A percentile compares a stretch with the other conserved stretches of the same genome.
Conservation (phyloP, 73 alveolate genomes). For the Paramecium sexaurelia region DNA sequence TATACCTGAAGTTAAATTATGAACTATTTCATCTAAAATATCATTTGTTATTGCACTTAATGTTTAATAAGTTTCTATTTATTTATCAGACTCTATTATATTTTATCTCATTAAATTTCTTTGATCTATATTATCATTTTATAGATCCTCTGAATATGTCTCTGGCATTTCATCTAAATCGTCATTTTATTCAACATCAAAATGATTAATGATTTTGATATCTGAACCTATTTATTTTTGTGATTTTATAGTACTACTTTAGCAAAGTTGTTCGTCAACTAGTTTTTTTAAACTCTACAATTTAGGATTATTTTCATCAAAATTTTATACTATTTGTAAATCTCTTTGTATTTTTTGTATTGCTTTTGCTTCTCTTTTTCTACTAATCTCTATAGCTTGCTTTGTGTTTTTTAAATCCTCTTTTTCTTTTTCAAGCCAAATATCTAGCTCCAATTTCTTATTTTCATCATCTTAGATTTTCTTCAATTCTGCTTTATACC, state of each 20-base stretch:
- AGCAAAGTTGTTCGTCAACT: constrained; percentile 29
- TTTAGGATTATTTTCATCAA: constrained; percentile 47
- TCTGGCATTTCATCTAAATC: constrained; percentile 43
- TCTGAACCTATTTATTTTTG: neutral
- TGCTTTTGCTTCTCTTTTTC: constrained; percentile 54
- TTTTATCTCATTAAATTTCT: neutral
- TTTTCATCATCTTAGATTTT: neutral
- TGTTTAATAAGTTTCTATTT: constrained; percentile 31
- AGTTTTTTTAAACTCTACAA: neutral
- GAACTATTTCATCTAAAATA: constrained; percentile 7
- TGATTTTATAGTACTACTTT: neutral
- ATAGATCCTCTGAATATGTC: neutral
- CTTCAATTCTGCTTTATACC: constrained; percentile 47
- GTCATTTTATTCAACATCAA: neutral
- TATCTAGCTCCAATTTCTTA: neutral
- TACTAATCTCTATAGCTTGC: constrained; percentile 33
- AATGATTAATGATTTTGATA: neutral
- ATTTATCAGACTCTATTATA: constrained; percentile 31
- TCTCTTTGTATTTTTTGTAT: constrained; percentile 20
- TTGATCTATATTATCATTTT: neutral
- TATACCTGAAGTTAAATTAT: neutral
- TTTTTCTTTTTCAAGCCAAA: constrained; percentile 21
- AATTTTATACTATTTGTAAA: neutral
- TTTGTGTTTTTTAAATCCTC: constrained; percentile 29
- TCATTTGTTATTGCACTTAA: constrained; percentile 46